Percentiles rank a stretch among this genome's conserved stretches.
These are phyloP conservation scores for Lomentospora prolificans DNA, from an alignment of 2,329 filamentous ascomycete genomes.

Conservation along the genomic window DNA sequence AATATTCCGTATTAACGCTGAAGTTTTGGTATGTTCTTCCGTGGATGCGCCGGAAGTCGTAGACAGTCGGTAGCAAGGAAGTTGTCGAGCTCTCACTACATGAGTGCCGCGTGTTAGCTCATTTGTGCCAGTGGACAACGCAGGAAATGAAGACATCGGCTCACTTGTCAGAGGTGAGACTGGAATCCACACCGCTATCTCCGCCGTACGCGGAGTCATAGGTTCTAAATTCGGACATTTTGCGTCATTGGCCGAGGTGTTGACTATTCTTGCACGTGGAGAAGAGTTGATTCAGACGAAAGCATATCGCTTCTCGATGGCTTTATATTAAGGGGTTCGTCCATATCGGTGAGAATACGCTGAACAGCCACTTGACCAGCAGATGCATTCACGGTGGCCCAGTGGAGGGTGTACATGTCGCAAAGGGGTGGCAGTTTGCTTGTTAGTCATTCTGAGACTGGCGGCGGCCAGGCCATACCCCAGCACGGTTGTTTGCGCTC, in stretches of 20 bases:
- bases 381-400: too few species aligned
- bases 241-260: too few species aligned
- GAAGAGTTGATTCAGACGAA: too few species aligned
- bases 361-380: too few species aligned
- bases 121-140: background rate
- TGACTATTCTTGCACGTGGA: too few species aligned
- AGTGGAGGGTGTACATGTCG: too few species aligned
- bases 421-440: background rate
- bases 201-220: background rate
- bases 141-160: background rate
- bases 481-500: too few species aligned
- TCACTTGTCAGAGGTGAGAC: background rate
- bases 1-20: slow-evolving; percentile 17
- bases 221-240: background rate
- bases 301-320: too few species aligned
- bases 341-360: too few species aligned
- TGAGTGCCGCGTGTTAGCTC: background rate
- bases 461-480: background rate
- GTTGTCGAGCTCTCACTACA: background rate
- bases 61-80: background rate
- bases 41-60: slow-evolving; percentile 9
- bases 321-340: too few species aligned
- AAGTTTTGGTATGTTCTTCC: slow-evolving; percentile 21
- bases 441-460: background rate
- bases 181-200: background rate